Evolutionary conservation across 805 yeast genomes (phyloP), one percentile per base, ranked within the genome.

Genomic region (Schizosaccharomyces pombe): DNA sequence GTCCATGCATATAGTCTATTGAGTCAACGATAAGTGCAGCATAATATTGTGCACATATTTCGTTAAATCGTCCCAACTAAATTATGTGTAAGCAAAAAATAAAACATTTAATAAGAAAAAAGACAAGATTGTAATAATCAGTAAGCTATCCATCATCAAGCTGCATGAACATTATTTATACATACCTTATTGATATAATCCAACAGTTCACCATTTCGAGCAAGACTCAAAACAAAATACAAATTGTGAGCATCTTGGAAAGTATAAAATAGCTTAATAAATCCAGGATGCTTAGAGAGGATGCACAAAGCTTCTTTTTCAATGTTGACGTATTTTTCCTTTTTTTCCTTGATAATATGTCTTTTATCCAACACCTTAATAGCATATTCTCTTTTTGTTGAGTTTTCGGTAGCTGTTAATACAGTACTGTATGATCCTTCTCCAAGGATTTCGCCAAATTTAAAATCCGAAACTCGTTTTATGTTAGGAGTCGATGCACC

Each of bases 401-500:
- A 79, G 26, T 77, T 64, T 57, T 89, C 95, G 4, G 82, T 70
- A 0, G 95, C 98, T 56, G 83, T 82, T 61, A 77, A 84, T 8
- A 57, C 98, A 4, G 93, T 85, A 9, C 97, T 87, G 64, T 89
- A 91, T 5, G 96, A 85, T 1, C 98, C 98, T 64, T 85, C 95
- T 4, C 98, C 98, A 26, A 91, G 75, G 47, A 82, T 78, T 16
- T 84, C 78, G 8, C 94, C 93, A 64, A 91, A 85, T 58, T 79
- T 81, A 66, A 87, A 91, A 64, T 91, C 98, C 59, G 79, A 77
- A 11, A 85, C 93, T 22, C 73, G 72, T 58, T 70, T 70, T 54
- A 65, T 74, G 43, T 37, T 37, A 16, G 43, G 43, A 24, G 43
- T 16, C n/a, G 43, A 16, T 6, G 43, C 43, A 5, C 43, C 22